Evolutionary conservation across 2,329 filamentous ascomycete species (phyloP).

Genomic region (Cryoendolithus antarcticus): DNA sequence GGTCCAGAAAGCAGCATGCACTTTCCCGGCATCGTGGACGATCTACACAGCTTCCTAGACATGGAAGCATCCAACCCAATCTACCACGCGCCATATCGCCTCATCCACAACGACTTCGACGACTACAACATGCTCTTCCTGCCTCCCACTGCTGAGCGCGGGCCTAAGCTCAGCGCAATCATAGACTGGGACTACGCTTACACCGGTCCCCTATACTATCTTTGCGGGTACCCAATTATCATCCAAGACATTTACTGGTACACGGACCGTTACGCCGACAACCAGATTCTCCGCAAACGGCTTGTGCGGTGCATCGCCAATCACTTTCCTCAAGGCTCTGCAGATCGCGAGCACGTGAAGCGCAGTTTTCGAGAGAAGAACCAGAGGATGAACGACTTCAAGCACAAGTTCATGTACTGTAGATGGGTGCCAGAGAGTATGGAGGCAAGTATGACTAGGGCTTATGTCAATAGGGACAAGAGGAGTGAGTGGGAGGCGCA

Average conservation of each 20-base stretch:
- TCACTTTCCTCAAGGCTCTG: slow-evolving; percentile 1
- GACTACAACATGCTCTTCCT: slow-evolving; percentile 6
- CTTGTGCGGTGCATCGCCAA: slow-evolving; percentile 3
- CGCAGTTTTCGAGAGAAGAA: slow-evolving; percentile 7
- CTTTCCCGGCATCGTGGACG: background rate
- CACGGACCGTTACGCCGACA: slow-evolving; percentile 2
- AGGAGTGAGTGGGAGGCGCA: too few species aligned
- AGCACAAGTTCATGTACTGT: background rate
- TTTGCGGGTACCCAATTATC: slow-evolving; percentile 7
- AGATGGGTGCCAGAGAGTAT: too few species aligned
- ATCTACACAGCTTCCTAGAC: background rate
- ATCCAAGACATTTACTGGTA: slow-evolving; percentile 5
- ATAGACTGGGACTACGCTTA: slow-evolving; percentile 11
- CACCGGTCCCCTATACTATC: slow-evolving; percentile 6
- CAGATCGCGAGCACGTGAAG: slow-evolving; percentile 2
- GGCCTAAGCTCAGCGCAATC: slow-evolving; percentile 4
- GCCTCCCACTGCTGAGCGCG: background rate
- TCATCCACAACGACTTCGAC: slow-evolving; percentile 9
- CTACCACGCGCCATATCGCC: slow-evolving; percentile 4
- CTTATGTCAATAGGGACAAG: too few species aligned
- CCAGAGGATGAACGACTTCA: background rate
- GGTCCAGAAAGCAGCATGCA: too few species aligned
- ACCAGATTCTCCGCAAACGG: slow-evolving; percentile 6
- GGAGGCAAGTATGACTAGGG: too few species aligned
- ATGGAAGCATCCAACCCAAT: background rate